Evolutionary conservation across 1,139 yeast genomes (phyloP).

Genomic region (Yamadazyma aaseri): DNA sequence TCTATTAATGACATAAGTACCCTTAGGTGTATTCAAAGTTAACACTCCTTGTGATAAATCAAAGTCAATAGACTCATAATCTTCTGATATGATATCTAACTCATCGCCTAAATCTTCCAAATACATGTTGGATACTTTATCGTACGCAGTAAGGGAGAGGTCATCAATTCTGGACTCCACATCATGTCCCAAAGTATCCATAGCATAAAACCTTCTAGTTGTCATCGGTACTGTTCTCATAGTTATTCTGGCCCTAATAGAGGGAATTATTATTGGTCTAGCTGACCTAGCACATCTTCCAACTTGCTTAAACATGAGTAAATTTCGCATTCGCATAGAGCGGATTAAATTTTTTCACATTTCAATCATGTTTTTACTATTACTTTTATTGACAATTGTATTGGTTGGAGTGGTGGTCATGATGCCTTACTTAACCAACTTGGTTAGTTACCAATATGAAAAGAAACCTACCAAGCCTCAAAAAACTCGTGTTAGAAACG

Average conservation of each 20-base stretch:
- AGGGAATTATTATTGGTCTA: not conserved
- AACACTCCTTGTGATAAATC: constrained; percentile 84
- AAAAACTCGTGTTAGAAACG: not conserved
- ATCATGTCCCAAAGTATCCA: constrained; percentile 37
- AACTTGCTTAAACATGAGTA: constrained; percentile 8
- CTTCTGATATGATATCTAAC: constrained; percentile 62
- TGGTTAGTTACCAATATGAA: constrained; percentile 23
- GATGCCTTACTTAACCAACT: constrained; percentile 41
- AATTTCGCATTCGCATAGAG: constrained; percentile 1
- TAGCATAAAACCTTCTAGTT: constrained; percentile 17
- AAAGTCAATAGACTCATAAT: constrained; percentile 62
- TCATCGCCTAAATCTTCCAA: constrained; percentile 63
- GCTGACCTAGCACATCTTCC: constrained; percentile 2
- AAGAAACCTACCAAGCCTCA: constrained; percentile 6
- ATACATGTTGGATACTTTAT: constrained; percentile 56
- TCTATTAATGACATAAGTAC: constrained; percentile 85
- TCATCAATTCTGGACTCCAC: constrained; percentile 51
- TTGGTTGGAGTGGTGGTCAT: constrained; percentile 30
- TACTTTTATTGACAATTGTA: constrained; percentile 24
- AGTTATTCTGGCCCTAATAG: not conserved
- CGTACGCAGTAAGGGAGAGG: constrained; percentile 52
- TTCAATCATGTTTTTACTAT: constrained; percentile 28
- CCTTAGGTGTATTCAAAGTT: constrained; percentile 61
- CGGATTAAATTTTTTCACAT: not conserved
- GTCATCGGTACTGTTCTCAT: not conserved